Percentiles rank a stretch among this genome's conserved stretches.
Conservation (phyloP, 1,139 yeast genomes). For the Geotrichum europaeum region DNA sequence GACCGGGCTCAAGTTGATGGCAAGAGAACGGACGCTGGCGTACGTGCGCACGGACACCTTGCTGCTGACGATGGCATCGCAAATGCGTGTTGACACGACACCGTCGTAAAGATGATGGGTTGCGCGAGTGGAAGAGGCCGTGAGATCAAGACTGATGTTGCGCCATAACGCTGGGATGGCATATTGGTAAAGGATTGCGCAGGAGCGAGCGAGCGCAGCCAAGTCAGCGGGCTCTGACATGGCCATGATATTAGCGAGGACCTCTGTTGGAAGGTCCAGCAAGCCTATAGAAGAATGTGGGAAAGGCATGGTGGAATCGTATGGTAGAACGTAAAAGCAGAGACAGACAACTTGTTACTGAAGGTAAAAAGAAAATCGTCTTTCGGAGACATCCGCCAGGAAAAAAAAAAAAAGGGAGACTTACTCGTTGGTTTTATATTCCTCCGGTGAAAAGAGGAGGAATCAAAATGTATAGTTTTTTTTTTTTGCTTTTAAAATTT, state of each 20-base stretch:
- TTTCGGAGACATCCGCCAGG: background rate
- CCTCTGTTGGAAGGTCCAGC: constrained; percentile 9
- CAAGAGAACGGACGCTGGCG: background rate
- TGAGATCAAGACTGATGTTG: constrained; percentile 2
- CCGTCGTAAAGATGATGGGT: background rate
- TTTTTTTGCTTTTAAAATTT: background rate
- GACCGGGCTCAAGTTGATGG: constrained; percentile 1
- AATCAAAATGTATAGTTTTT: background rate
- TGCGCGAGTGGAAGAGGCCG: background rate
- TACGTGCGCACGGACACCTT: background rate
- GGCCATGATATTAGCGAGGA: background rate
- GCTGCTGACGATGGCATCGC: background rate
- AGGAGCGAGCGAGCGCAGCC: constrained; percentile 1
- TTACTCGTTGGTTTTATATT: background rate
- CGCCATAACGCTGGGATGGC: constrained; percentile 5
- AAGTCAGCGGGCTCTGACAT: background rate
- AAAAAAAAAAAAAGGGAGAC: background rate
- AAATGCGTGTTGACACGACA: background rate
- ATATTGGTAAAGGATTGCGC: constrained; percentile 2
- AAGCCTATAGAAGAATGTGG: background rate
- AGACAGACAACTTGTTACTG: background rate
- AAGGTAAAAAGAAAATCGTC: background rate
- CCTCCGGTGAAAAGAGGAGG: background rate
- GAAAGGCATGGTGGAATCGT: background rate
- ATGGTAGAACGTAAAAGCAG: background rate